Percentiles rank a stretch among this genome's conserved stretches.
Conservation (phyloP, 306 rosid genomes). For the Lathyrus sativus region DNA sequence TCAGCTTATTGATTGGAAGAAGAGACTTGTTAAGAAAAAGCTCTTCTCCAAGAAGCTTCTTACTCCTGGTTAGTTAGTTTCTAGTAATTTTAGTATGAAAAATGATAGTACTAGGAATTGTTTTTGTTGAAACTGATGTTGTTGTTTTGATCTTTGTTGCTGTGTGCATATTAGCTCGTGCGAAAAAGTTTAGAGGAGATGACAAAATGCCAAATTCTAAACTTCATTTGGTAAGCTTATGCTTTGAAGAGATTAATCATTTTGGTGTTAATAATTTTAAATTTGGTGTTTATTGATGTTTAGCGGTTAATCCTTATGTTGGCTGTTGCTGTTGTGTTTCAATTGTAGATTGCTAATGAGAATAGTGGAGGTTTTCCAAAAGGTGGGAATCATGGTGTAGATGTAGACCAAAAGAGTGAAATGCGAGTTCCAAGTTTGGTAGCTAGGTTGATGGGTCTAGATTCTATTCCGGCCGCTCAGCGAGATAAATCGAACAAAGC, state of each 20-base stretch:
- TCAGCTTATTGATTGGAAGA: slow-evolving; percentile 93
- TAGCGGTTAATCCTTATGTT: slow-evolving; percentile 19
- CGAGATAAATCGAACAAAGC: slow-evolving; percentile 61
- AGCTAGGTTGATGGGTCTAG: slow-evolving; percentile 92
- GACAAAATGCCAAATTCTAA: slow-evolving; percentile 77
- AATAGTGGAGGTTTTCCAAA: slow-evolving; percentile 82
- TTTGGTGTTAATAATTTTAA: background rate
- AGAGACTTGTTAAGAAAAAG: slow-evolving; percentile 76
- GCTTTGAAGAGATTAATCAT: background rate
- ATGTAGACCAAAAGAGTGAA: slow-evolving; percentile 55
- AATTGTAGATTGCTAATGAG: slow-evolving; percentile 80
- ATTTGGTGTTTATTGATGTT: slow-evolving; percentile 17
- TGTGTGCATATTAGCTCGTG: slow-evolving; percentile 53
- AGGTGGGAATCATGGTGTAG: slow-evolving; percentile 49
- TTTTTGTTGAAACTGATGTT: slow-evolving; percentile 34
- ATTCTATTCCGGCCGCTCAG: slow-evolving; percentile 62
- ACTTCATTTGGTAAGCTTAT: slow-evolving; percentile 65
- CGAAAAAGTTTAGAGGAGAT: slow-evolving; percentile 69
- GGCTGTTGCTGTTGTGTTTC: slow-evolving; percentile 25
- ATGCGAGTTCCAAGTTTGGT: slow-evolving; percentile 75
- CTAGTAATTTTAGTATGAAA: background rate
- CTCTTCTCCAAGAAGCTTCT: slow-evolving; percentile 79
- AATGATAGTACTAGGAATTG: background rate
- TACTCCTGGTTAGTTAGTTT: slow-evolving; percentile 62
- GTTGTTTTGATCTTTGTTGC: slow-evolving; percentile 37